Conservation (phyloP, 257 asterid species). For the Solanum paucissectum region DNA sequence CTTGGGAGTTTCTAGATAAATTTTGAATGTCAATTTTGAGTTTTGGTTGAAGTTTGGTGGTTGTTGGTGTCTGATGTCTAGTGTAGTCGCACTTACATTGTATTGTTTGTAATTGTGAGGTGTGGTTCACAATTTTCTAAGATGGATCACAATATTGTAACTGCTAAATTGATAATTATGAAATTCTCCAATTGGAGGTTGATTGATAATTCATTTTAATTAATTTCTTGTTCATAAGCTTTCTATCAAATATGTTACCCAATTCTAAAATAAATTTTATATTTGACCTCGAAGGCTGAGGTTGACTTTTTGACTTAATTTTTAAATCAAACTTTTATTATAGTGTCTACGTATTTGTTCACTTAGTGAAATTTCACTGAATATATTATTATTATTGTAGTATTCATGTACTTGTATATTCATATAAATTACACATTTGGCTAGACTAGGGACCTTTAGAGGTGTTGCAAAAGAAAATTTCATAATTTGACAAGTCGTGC, state of each 20-base stretch:
- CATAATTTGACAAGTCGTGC: not conserved
- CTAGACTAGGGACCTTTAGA: not conserved
- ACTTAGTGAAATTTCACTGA: not conserved
- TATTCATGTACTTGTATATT: too few relatives aligned
- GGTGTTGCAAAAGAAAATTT: not conserved
- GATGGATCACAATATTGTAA: not conserved
- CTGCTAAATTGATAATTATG: too few relatives aligned
- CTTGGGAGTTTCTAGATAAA: not conserved
- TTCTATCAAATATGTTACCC: not conserved
- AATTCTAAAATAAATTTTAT: not conserved
- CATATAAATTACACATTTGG: not conserved
- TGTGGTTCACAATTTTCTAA: not conserved
- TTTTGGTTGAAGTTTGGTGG: not conserved
- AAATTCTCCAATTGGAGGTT: not conserved
- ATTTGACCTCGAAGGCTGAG: not conserved
- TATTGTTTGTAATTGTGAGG: not conserved
- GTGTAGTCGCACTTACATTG: not conserved
- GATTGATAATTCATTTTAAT: not conserved
- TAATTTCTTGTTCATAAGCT: not conserved
- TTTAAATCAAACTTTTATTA: too few relatives aligned
- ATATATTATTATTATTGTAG: too few relatives aligned
- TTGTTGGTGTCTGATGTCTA: not conserved
- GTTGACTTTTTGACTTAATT: not conserved
- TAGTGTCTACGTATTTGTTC: not conserved
- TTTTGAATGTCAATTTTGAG: not conserved